phyloP scores from a whole-genome alignment of 106 monocot genomes.

The Phalaenopsis aphrodite region DNA sequence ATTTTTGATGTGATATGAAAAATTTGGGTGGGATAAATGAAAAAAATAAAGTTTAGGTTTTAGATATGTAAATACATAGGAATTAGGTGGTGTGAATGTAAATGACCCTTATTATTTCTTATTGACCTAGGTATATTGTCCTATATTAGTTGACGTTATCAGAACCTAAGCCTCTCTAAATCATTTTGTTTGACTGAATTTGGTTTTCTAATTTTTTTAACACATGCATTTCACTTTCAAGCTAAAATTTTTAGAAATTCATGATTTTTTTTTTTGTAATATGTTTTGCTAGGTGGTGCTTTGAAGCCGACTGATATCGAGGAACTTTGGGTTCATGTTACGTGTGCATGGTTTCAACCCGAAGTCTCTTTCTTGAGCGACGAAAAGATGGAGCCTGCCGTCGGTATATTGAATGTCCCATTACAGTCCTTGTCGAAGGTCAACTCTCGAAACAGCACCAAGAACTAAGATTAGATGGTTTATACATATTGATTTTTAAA shows the following conservation, averaged over 20 bases:
- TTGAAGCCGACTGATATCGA: constrained; percentile 81
- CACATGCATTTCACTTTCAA: not conserved
- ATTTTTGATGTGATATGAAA: no score
- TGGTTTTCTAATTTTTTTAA: not conserved
- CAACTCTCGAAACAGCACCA: constrained; percentile 6
- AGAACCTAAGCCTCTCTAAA: not conserved
- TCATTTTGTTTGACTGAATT: not conserved
- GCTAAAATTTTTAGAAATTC: not conserved
- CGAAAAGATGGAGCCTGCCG: constrained; percentile 90
- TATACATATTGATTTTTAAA: not conserved
- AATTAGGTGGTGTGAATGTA: no score
- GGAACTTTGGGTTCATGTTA: constrained; percentile 85
- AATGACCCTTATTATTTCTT: no score
- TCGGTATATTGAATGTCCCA: constrained; percentile 69
- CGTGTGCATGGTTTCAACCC: constrained; percentile 97
- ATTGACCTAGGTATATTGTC: no score
- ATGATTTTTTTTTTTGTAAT: not conserved
- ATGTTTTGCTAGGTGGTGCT: constrained; percentile 59
- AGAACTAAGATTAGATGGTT: not conserved
- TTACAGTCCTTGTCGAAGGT: constrained; percentile 78
- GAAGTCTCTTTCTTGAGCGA: constrained; percentile 78
- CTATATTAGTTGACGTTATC: no score
- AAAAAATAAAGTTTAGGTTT: no score
- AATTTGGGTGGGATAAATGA: no score
- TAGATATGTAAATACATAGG: no score